Evolutionary conservation across 1,284 basidiomycete species (phyloP), one percentile per base, ranked within the genome.

Genomic region (Athelia psychrophila): DNA sequence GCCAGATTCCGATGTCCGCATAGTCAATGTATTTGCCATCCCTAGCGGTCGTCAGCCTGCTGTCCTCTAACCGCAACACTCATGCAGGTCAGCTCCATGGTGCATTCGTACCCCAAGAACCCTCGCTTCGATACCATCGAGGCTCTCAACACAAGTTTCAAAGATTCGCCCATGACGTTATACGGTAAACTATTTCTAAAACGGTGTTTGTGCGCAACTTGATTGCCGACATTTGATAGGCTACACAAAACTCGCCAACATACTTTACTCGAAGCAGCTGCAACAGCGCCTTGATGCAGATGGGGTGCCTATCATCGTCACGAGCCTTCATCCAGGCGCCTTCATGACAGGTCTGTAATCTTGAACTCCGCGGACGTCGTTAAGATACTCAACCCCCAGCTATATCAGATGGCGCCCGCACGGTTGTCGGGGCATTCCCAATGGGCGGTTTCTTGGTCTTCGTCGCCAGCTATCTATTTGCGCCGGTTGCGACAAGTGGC

Each of bases 1-100:
- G 51, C 64, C 69, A 1, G 63, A 64, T 18, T 66, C 75, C 1
- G 81, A 83, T 56, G 79, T 81, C 27, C 76, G 80, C 9, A 66
- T 83, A 13, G 67, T 81, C 4, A 71, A 71, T 18, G 38, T 42
- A 42, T 22, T 5, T 16, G 38, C n/a, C n/a, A 5, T 42, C 20
- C 8, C 9, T 9, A 42, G n/a, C n/a, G 38, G 6, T 16, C 6
- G 6, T 30, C 5, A 6, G 27, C 6, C 27, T 5, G 27, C 27
- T 13, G 13, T 13, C 13, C 20, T 42, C 16, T 18, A n/a, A 18
- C 9, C 16, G 9, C 9, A 75, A 42, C 20, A 9, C 38, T 9
- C 5, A 18, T n/a, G n/a, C n/a, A 42, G 38, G 8, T 42, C 38
- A 42, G 8, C 8, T 42, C 38, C n/a, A n/a, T 42, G 6, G 38